A percentile compares a stretch with the other conserved stretches of the same genome.
Evolutionary conservation across 345 rosid species (phyloP).

Genomic region (Anacardium occidentale): DNA sequence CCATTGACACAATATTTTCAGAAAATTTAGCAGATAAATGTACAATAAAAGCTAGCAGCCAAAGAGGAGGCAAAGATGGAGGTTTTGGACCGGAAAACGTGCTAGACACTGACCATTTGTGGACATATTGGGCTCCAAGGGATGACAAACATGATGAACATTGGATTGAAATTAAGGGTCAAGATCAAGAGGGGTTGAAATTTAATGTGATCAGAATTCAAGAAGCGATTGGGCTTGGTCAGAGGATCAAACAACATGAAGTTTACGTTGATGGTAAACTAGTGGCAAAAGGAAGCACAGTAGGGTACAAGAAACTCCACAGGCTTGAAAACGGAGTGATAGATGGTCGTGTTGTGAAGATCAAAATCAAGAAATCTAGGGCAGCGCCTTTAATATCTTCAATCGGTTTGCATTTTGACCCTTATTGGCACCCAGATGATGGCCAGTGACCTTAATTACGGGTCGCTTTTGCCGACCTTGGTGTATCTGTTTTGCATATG

Average conservation of each 20-base stretch:
- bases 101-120: slow-evolving; percentile 52
- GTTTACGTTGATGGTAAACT: slow-evolving; percentile 41
- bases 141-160: slow-evolving; percentile 18
- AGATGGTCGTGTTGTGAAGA: slow-evolving; percentile 41
- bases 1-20: slow-evolving; percentile 49
- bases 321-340: slow-evolving; percentile 38
- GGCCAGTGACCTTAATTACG: neutral
- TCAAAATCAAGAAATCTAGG: slow-evolving; percentile 41
- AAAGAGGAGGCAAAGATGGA: slow-evolving; percentile 47
- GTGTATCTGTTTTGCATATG: neutral
- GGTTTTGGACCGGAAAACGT: slow-evolving; percentile 62
- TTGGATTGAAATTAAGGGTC: slow-evolving; percentile 49
- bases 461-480: neutral
- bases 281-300: slow-evolving; percentile 45
- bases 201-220: slow-evolving; percentile 69
- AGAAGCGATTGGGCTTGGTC: slow-evolving; percentile 72
- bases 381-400: slow-evolving; percentile 65
- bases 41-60: slow-evolving; percentile 46
- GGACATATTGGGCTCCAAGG: slow-evolving; percentile 70
- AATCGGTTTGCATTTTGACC: slow-evolving; percentile 62
- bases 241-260: slow-evolving; percentile 54
- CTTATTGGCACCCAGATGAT: slow-evolving; percentile 41
- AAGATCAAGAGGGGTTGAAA: slow-evolving; percentile 30
- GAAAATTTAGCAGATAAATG: slow-evolving; percentile 47
- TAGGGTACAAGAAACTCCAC: slow-evolving; percentile 65